Conservation (phyloP, 2,329 filamentous ascomycete species). For the Orbilia javanica region DNA sequence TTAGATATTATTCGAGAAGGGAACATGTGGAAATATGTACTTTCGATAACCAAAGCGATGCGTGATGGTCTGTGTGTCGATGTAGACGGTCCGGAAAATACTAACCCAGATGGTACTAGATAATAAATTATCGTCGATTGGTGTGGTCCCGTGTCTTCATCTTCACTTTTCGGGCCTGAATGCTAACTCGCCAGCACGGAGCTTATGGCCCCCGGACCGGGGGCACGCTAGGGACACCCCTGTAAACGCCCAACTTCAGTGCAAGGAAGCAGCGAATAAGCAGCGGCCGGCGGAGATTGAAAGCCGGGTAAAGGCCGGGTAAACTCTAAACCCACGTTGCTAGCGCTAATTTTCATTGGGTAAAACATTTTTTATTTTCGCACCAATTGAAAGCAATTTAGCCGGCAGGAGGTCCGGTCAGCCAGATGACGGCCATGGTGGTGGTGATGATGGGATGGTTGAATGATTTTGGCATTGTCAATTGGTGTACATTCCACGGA, state of each 20-base stretch:
- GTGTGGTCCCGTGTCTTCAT: not conserved
- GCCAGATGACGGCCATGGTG: slow-evolving; percentile 22
- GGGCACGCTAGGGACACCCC: not conserved
- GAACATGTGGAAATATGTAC: slow-evolving; percentile 27
- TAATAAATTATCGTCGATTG: too few species aligned
- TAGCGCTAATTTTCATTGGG: slow-evolving; percentile 48
- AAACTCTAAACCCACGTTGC: slow-evolving; percentile 57
- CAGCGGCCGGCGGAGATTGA: slow-evolving; percentile 47
- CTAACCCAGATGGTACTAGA: not conserved
- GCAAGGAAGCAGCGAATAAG: slow-evolving; percentile 9
- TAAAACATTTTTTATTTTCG: slow-evolving; percentile 46
- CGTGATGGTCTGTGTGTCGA: slow-evolving; percentile 46
- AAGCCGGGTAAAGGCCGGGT: slow-evolving; percentile 51
- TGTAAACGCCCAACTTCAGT: not conserved
- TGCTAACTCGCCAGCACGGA: not conserved
- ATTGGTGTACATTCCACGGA: not conserved
- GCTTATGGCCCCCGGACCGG: slow-evolving; percentile 28
- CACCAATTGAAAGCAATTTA: slow-evolving; percentile 59
- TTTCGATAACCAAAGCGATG: slow-evolving; percentile 7
- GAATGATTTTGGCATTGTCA: not conserved
- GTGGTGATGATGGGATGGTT: not conserved
- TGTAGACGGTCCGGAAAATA: slow-evolving; percentile 18
- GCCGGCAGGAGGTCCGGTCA: slow-evolving; percentile 50
- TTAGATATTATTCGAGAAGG: slow-evolving; percentile 4
- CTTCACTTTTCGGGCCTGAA: not conserved